A percentile compares a stretch with the other conserved stretches of the same genome.
These are phyloP conservation scores for Gracilaria caudata DNA, from an alignment of 23 red algal genomes.

Conservation along the genomic window DNA sequence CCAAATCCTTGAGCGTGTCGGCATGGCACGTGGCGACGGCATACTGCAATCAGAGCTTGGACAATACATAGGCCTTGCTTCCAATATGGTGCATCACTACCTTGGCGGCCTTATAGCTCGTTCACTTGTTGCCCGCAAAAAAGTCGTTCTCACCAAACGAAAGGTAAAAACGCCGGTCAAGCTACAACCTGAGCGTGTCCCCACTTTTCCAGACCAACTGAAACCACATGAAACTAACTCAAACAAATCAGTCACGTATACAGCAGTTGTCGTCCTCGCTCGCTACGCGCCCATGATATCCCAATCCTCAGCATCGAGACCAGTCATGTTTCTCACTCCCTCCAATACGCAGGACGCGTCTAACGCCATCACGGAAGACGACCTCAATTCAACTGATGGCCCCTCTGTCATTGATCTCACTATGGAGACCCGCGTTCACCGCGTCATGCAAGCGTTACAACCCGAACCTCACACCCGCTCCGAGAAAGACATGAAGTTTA, in stretches of 20 bases:
- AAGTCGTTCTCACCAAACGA: conserved; percentile 44
- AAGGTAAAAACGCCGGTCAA: background rate
- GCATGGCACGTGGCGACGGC: conserved; percentile 28
- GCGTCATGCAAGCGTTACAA: conserved; percentile 38
- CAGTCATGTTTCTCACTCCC: background rate
- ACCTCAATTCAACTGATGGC: background rate
- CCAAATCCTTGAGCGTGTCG: conserved; percentile 35
- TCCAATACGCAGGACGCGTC: background rate
- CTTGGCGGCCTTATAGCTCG: conserved; percentile 29
- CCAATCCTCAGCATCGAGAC: conserved; percentile 10
- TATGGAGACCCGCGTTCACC: conserved; percentile 14
- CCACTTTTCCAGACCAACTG: background rate
- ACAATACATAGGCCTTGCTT: conserved; percentile 9
- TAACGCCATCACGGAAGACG: background rate
- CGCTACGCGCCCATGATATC: conserved; percentile 17
- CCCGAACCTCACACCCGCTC: conserved; percentile 10
- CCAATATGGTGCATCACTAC: conserved; percentile 62
- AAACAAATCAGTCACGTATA: conserved; percentile 45
- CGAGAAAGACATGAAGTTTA: conserved; percentile 49
- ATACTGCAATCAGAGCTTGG: conserved; percentile 53
- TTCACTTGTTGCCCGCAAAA: conserved; percentile 35
- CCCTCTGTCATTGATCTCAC: conserved; percentile 23
- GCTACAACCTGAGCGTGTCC: background rate
- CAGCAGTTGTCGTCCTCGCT: conserved; percentile 38
- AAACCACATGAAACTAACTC: background rate